Evolutionary conservation across 805 yeast genomes (phyloP), one percentile per base, ranked within the genome.

Genomic region (Blastobotrys attinorum): DNA sequence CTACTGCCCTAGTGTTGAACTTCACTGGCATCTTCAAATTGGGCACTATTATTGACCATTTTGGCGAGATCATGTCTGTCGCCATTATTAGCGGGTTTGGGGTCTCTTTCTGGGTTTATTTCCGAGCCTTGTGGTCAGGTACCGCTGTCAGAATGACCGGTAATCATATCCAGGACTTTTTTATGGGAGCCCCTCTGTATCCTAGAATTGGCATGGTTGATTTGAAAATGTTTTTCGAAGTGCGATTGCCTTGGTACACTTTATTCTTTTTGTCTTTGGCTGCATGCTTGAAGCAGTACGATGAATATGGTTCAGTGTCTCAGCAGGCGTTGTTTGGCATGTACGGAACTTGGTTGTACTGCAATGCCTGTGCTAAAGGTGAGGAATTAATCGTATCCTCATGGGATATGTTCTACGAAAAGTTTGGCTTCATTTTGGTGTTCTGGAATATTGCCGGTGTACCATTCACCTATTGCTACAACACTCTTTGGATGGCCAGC

Each of bases 401-500:
- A 16, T 92, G 98, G 97, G 98, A 92, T 65, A 90, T 92, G 97
- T 96, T 95, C 25, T 92, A 92, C 65, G 98, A 92, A 65, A 92
- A 92, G 68, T 92, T 92, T 58, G 98, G 98, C n/a, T 92, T 92
- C 72, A 89, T 92, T 97, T 76, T 92, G 53, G 79, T 89, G 56
- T 92, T 92, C 73, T 92, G 98, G 98, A 92, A 92, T 70, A 87
- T 92, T 63, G 96, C 97, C 25, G 98, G 98, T 57, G 98, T 92
- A 34, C 98, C 98, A 39, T 92, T 81, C 78, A 90, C 97, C 35
- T 92, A 92, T 70, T 87, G 97, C 66, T 96, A 88, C 61, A 82
- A 94, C 64, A 85, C 96, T 8, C 71, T 92, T 57, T 92, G 68
- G 70, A 67, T 92, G 57, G 80, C 79, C 53, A 79, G 79, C 68